Evolutionary conservation across 2,329 filamentous ascomycete species (phyloP).

Genomic region (Cladosporium halotolerans): DNA sequence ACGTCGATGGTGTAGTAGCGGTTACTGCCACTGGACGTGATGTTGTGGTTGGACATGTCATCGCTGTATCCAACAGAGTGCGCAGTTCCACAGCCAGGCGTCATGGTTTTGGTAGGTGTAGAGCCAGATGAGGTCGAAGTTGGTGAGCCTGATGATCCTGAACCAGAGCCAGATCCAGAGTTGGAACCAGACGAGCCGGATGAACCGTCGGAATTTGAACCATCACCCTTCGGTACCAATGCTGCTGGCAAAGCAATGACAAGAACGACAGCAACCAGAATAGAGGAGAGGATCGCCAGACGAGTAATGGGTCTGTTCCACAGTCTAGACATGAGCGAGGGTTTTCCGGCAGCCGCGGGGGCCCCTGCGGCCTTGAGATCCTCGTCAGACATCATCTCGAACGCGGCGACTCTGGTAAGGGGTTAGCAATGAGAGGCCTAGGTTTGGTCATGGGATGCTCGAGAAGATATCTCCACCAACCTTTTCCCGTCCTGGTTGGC

Average conservation of each 20-base stretch:
- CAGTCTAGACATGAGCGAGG: neutral
- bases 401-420: neutral
- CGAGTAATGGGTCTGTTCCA: slow-evolving; percentile 2
- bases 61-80: slow-evolving; percentile 3
- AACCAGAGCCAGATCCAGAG: neutral
- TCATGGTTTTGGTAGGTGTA: neutral
- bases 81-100: slow-evolving; percentile 2
- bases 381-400: slow-evolving; percentile 8
- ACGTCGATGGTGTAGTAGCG: slow-evolving; percentile 24
- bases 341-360: slow-evolving; percentile 1
- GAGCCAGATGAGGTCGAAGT: slow-evolving; percentile 1
- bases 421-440: neutral
- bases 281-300: neutral
- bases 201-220: neutral
- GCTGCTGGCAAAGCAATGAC: slow-evolving; percentile 7
- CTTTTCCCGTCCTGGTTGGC: neutral
- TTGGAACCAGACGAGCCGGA: neutral
- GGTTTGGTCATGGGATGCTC: neutral
- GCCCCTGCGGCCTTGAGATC: slow-evolving; percentile 5
- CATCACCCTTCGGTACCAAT: neutral
- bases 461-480: neutral
- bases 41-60: slow-evolving; percentile 5
- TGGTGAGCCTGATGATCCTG: neutral
- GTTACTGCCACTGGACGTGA: slow-evolving; percentile 16
- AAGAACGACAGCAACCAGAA: neutral